These are phyloP conservation scores for Alternaria sp. DNA, from an alignment of 2,329 filamentous ascomycete species.

Conservation along the genomic window DNA sequence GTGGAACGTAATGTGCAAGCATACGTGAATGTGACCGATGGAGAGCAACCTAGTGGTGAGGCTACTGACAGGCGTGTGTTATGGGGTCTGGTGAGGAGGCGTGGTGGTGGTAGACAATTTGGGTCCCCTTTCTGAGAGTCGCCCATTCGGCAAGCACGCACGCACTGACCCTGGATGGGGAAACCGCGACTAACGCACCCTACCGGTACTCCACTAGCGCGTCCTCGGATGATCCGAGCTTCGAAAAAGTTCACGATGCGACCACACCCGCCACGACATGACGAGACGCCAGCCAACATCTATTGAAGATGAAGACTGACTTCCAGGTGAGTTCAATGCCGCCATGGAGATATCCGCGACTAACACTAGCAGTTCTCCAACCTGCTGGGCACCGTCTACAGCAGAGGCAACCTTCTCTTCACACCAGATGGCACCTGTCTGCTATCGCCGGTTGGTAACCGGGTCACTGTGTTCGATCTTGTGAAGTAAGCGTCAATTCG, in stretches of 20 bases:
- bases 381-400: constrained; percentile 96
- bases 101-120: constrained; percentile 48
- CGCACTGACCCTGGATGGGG: constrained; percentile 50
- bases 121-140: constrained; percentile 50
- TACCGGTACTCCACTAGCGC: constrained; percentile 28
- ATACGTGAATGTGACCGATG: constrained; percentile 10
- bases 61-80: constrained; percentile 20
- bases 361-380: constrained; percentile 86
- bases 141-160: constrained; percentile 53
- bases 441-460: constrained; percentile 94
- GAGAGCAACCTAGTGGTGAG: constrained; percentile 7
- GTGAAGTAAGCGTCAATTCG: constrained; percentile 74
- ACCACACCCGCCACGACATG: constrained; percentile 34
- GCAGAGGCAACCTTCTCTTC: constrained; percentile 96
- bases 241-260: constrained; percentile 48
- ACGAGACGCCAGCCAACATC: constrained; percentile 15
- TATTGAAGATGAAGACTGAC: constrained; percentile 88
- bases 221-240: constrained; percentile 20
- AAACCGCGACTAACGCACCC: constrained; percentile 43
- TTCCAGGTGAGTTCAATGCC: constrained; percentile 75
- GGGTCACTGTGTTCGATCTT: constrained; percentile 94
- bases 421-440: constrained; percentile 95
- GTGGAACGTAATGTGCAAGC: background rate
- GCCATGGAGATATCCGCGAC: constrained; percentile 2
- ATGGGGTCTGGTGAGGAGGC: constrained; percentile 25